Percentiles rank a stretch among this genome's conserved stretches.
phyloP scores from a whole-genome alignment of 108 stramenopile genomes.

The Nitzschia sp. region DNA sequence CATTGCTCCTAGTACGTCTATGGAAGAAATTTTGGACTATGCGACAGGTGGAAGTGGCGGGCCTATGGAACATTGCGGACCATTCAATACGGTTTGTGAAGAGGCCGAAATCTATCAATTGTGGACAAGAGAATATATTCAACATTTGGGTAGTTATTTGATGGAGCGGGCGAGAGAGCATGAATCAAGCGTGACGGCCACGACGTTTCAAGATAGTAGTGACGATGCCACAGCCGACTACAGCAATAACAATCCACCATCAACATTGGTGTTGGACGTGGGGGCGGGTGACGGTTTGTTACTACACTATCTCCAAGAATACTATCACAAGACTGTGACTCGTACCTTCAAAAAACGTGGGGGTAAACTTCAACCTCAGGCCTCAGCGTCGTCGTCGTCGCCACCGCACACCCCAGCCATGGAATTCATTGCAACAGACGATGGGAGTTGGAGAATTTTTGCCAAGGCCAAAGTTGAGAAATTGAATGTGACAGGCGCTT shows the following conservation, averaged over 20 bases:
- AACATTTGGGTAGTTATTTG: constrained; percentile 72
- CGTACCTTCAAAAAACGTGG: constrained; percentile 5
- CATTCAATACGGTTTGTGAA: constrained; percentile 80
- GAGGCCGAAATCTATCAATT: constrained; percentile 76
- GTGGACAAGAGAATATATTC: constrained; percentile 76
- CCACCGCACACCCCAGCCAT: constrained; percentile 28
- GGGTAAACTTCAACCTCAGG: constrained; percentile 23
- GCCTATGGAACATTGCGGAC: constrained; percentile 54
- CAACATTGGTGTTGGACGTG: constrained; percentile 61
- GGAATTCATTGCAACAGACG: constrained; percentile 69
- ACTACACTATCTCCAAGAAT: constrained; percentile 58
- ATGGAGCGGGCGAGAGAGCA: constrained; percentile 33
- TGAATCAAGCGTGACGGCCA: constrained; percentile 9
- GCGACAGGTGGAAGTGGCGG: constrained; percentile 35
- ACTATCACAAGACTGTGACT: constrained; percentile 43
- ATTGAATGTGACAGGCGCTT: constrained; percentile 48
- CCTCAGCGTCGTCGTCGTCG: too few relatives aligned
- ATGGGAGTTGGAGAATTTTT: constrained; percentile 72
- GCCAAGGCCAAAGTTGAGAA: constrained; percentile 62
- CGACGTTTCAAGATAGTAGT: constrained; percentile 7
- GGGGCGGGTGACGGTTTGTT: constrained; percentile 87
- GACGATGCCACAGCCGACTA: background rate
- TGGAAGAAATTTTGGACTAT: constrained; percentile 60
- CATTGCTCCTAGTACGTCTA: constrained; percentile 1
- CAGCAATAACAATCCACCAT: background rate